Conservation (phyloP, 768 basidiomycete species). For the Leccinum subtestaceum region DNA sequence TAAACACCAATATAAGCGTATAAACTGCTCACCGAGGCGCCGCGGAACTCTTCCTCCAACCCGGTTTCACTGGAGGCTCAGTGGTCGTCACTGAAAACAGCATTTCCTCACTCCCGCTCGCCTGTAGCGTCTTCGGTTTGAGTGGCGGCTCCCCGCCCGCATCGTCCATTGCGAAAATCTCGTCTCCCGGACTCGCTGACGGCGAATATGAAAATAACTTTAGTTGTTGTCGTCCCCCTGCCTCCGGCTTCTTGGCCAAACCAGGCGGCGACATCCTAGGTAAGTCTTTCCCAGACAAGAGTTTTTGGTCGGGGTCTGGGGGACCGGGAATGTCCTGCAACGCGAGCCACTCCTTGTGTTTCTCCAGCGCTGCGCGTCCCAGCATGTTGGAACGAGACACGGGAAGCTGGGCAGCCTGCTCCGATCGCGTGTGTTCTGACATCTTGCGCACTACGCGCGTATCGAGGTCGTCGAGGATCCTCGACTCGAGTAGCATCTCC, state of each 20-base stretch:
- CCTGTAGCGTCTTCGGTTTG: constrained; percentile 16
- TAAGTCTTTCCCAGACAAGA: constrained; percentile 24
- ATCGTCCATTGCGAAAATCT: constrained; percentile 85
- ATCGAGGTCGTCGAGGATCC: constrained; percentile 76
- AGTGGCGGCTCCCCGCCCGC: constrained; percentile 40
- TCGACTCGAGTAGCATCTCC: constrained; percentile 81
- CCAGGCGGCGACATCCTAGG: constrained; percentile 34
- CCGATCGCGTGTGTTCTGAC: constrained; percentile 48
- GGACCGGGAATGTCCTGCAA: constrained; percentile 64
- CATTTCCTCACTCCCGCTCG: constrained; percentile 2
- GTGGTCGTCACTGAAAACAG: not conserved
- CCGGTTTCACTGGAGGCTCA: constrained; percentile 24
- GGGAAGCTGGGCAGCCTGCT: constrained; percentile 67
- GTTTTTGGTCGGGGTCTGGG: constrained; percentile 37
- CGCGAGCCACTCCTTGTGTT: constrained; percentile 69
- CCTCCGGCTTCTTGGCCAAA: constrained; percentile 11
- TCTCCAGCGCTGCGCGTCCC: constrained; percentile 52
- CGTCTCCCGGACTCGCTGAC: constrained; percentile 37
- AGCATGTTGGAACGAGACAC: constrained; percentile 57
- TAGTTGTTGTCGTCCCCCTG: not conserved
- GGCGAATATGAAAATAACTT: constrained; percentile 12
- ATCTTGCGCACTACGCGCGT: constrained; percentile 65
- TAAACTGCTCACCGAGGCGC: constrained; percentile 46
- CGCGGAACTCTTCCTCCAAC: constrained; percentile 47
- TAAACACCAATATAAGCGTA: constrained; percentile 10